Evolutionary conservation across 192 early-diverging fungal species (phyloP), one percentile per base, ranked within the genome.

Genomic region (Podila horticola): DNA sequence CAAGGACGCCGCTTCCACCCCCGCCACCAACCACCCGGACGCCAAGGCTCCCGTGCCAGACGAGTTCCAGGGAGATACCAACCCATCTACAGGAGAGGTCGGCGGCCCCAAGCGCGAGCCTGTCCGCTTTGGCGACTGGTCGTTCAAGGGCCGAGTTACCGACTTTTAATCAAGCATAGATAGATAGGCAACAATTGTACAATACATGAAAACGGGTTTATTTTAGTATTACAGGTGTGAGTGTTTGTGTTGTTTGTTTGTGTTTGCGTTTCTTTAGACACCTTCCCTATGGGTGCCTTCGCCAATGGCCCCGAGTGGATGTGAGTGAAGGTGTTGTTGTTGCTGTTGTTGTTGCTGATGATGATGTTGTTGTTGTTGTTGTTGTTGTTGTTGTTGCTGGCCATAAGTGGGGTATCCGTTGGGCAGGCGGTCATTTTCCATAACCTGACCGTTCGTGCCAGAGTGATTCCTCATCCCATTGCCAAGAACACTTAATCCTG

Each of bases 71-170:
- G 93, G 93, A 29, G 87, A 93, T 48, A 88, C 87, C 33, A 96
- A 96, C 69, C 95, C 94, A 9, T 66, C 72, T 4, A 96, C 95
- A 48, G 93, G 93, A 17, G 93, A 95, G 76, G 76, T 93, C 29
- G 90, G 90, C 33, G 94, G 94, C 3, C 95, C 95, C 7, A 95
- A 92, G 71, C 89, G 92, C 24, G 94, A 96, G 60, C 95, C 95
- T 12, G 89, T 94, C 19, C 89, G 90, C 28, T 94, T 93, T 76
- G 92, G 92, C 17, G 95, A 96, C 74, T 96, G 95, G 95, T 88
- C 87, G 45, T 90, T 86, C 82, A 87, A 88, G n/a, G 85, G 87
- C 28, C 69, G 86, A 67, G 89, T 90, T 11, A 90, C 89, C n/a
- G 89, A 90, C 48, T 90, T 90, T 84, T 90, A 77, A 63, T 22